Evolutionary conservation across 2,329 filamentous ascomycete species (phyloP).

Genomic region (Fusarium compactum): DNA sequence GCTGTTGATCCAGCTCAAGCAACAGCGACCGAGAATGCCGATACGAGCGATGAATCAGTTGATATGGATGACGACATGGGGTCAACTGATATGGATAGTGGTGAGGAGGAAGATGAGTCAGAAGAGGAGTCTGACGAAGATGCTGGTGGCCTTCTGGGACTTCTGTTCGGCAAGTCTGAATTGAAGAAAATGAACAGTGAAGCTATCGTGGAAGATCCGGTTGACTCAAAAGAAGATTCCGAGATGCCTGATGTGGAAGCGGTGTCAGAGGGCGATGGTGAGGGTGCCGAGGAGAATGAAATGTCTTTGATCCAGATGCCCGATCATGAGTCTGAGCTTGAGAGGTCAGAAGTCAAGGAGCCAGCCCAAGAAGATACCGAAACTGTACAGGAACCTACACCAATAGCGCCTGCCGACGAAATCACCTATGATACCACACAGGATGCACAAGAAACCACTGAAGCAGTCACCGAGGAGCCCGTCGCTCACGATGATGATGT

Average conservation of each 20-base stretch:
- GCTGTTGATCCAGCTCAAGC: slow-evolving; percentile 38
- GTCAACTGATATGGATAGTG: slow-evolving; percentile 64
- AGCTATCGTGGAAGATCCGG: slow-evolving; percentile 38
- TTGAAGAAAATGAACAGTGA: slow-evolving; percentile 64
- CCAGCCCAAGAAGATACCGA: slow-evolving; percentile 20
- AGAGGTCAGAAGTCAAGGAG: slow-evolving; percentile 8
- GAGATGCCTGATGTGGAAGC: slow-evolving; percentile 35
- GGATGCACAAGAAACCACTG: neutral
- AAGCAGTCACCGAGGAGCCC: neutral
- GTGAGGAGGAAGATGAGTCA: slow-evolving; percentile 61
- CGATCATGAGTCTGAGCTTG: slow-evolving; percentile 22
- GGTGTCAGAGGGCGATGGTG: slow-evolving; percentile 38
- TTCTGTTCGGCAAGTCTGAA: slow-evolving; percentile 71
- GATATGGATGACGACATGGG: slow-evolving; percentile 77
- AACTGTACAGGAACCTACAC: neutral
- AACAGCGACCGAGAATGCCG: slow-evolving; percentile 49
- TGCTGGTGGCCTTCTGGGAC: slow-evolving; percentile 64
- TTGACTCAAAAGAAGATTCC: slow-evolving; percentile 43
- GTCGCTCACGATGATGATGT: slow-evolving; percentile 42
- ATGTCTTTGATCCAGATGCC: slow-evolving; percentile 52
- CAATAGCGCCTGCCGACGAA: neutral
- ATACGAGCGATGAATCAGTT: slow-evolving; percentile 73
- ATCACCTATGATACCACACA: neutral
- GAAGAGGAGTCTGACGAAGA: slow-evolving; percentile 59
- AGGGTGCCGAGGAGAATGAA: slow-evolving; percentile 51